Base-by-base conservation (phyloP, 495 filamentous ascomycete genomes). In the Penicillium coffeae region DNA sequence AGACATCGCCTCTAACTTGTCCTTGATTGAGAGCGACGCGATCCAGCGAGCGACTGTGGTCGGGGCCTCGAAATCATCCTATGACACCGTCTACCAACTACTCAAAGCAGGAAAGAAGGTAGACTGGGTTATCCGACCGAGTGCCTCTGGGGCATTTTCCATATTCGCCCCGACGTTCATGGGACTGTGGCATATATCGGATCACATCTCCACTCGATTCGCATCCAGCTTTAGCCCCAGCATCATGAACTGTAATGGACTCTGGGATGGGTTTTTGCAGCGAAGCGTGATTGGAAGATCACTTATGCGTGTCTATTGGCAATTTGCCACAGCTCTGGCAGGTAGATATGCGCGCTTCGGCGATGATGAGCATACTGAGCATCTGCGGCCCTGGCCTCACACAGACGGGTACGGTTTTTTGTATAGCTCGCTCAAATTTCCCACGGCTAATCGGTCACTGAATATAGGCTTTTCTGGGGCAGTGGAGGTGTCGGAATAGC, bases 61-160 rank as follows among this genome's bases (percentile, higher is more conserved):
- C 12, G 59, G 59, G 12, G 59, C 45, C 0, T 48, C 59, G n/a
- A 65, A 65, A 39, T 65, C 62, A n/a, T 52, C 59, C 0, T 65
- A 56, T 22, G 62, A 65, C 16, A 47, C 56, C 0, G 47, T 60
- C 0, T 65, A 55, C 32, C 36, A 60, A 8, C 42, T 62, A 3
- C 35, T 47, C 16, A 32, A 30, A 18, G 52, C 56, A 4, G 74
- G 74, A 2, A 75, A 75, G 50, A 58, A 66, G 30, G 82, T 89
- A 0, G 66, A 82, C 42, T 86, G 81, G 85, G 66, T 90, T 1
- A 86, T 90, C 45, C 71, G 87, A 47, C 74, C 76, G 19, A 80
- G 70, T 8, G 86, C 86, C 1, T 74, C 81, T 51, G 86, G 85
- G 0, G 79, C 54, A 3, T n/a, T 59, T 37, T 19, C 55, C 7